Percentiles rank a stretch among this genome's conserved stretches.
Evolutionary conservation across 495 filamentous ascomycete species (phyloP).

Genomic region (Penicillium pancosmium): DNA sequence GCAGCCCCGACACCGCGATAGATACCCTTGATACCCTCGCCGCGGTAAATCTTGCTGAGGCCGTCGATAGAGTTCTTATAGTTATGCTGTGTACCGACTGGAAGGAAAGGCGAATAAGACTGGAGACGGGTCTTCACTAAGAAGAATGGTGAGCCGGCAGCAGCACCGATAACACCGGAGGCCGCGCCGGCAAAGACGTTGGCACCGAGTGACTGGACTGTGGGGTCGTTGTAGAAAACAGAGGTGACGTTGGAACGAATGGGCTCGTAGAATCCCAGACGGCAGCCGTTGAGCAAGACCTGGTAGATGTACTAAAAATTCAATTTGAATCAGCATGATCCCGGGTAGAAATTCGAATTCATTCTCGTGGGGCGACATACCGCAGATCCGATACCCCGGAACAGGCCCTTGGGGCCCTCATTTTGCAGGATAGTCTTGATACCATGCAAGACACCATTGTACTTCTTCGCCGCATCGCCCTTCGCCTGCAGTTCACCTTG

Average conservation of each 20-base stretch:
- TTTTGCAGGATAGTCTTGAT: constrained; percentile 88
- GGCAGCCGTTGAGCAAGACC: constrained; percentile 93
- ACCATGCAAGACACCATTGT: constrained; percentile 91
- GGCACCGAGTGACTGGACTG: constrained; percentile 78
- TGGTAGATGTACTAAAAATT: constrained; percentile 84
- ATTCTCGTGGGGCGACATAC: constrained; percentile 42
- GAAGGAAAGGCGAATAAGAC: constrained; percentile 90
- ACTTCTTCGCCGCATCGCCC: constrained; percentile 78
- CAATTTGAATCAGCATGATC: constrained; percentile 8
- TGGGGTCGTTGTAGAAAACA: constrained; percentile 68
- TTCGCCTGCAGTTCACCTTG: constrained; percentile 95
- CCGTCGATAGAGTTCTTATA: constrained; percentile 89
- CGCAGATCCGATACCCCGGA: constrained; percentile 87
- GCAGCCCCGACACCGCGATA: constrained; percentile 90
- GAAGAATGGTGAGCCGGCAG: constrained; percentile 93
- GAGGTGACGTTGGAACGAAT: constrained; percentile 70
- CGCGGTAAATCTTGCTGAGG: constrained; percentile 70
- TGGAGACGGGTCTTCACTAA: constrained; percentile 97
- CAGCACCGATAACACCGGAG: constrained; percentile 87
- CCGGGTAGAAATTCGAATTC: background rate
- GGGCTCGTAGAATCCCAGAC: constrained; percentile 97
- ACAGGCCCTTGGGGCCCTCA: constrained; percentile 83
- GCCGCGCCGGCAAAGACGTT: constrained; percentile 91
- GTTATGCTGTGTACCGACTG: constrained; percentile 92
- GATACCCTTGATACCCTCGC: constrained; percentile 78